Percentiles rank a stretch among this genome's conserved stretches.
phyloP scores from a whole-genome alignment of 2,329 filamentous ascomycete species.

The Colletotrichum kahawae region DNA sequence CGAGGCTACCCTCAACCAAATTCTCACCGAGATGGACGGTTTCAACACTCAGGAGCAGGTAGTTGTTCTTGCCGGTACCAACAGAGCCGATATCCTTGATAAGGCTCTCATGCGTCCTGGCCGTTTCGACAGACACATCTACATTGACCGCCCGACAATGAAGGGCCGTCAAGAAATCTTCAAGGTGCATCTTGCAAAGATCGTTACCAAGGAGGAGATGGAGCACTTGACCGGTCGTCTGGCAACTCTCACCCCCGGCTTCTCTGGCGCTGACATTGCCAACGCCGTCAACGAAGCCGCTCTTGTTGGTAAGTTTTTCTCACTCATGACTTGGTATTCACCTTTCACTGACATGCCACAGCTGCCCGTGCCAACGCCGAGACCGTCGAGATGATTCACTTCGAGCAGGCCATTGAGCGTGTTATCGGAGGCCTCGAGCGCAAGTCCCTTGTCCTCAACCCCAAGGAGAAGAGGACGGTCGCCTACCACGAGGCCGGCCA shows the following conservation, averaged over 20 bases:
- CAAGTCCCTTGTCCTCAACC: conserved; percentile 92
- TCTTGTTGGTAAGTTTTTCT: conserved; percentile 75
- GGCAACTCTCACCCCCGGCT: conserved; percentile 91
- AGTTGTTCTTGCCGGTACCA: conserved; percentile 95
- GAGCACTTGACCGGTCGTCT: conserved; percentile 88
- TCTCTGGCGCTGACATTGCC: conserved; percentile 96
- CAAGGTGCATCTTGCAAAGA: conserved; percentile 90
- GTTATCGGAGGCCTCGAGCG: conserved; percentile 96
- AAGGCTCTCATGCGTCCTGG: conserved; percentile 93
- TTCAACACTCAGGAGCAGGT: conserved; percentile 98
- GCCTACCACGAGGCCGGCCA: conserved; percentile 99
- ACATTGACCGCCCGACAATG: conserved; percentile 95
- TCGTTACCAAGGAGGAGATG: conserved; percentile 89
- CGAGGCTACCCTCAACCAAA: conserved; percentile 96
- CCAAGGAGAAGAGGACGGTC: conserved; percentile 93
- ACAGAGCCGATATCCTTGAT: conserved; percentile 92
- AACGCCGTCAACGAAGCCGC: conserved; percentile 99
- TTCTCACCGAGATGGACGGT: conserved; percentile 98
- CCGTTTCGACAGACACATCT: conserved; percentile 95
- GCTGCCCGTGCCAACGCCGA: conserved; percentile 84
- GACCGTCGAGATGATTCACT: conserved; percentile 85
- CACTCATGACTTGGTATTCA: not conserved
- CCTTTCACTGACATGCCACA: conserved; percentile 58
- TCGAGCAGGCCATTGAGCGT: conserved; percentile 97
- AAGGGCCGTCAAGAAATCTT: conserved; percentile 96